These are phyloP conservation scores for Neoscytalidium dimidiatum DNA, from an alignment of 2,329 filamentous ascomycete species.

Conservation along the genomic window DNA sequence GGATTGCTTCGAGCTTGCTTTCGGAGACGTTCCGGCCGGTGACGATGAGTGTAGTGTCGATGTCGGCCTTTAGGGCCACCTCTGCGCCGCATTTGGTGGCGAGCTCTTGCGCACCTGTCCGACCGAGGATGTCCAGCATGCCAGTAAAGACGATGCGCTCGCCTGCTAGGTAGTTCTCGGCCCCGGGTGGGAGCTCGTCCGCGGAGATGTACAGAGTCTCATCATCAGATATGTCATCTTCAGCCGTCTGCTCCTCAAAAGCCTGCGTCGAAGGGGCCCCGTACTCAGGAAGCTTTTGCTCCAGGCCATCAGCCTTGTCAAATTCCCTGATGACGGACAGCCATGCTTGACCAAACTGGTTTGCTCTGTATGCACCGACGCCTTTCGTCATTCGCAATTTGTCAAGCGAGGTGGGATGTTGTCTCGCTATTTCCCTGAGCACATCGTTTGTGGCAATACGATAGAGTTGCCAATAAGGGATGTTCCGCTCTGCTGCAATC, in stretches of 20 bases:
- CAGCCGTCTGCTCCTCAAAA: not conserved
- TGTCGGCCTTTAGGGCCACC: not conserved
- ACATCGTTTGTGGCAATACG: conserved; percentile 27
- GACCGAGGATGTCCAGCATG: not conserved
- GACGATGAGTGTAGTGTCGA: not conserved
- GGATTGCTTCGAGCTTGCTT: not conserved
- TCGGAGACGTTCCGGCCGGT: conserved; percentile 2
- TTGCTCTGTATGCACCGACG: conserved; percentile 25
- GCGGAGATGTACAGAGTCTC: not conserved
- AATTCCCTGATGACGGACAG: conserved; percentile 25
- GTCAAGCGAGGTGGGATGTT: conserved; percentile 25
- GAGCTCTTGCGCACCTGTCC: not conserved
- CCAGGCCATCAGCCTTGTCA: not conserved
- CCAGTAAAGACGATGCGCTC: not conserved
- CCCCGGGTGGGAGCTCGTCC: not conserved
- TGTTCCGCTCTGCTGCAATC: conserved; percentile 23
- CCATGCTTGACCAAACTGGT: conserved; percentile 32
- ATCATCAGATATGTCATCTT: not conserved
- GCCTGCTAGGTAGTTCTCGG: not conserved
- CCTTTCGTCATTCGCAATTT: conserved; percentile 30
- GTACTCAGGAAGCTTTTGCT: not conserved
- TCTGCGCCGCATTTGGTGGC: not conserved
- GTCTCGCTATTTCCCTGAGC: conserved; percentile 29
- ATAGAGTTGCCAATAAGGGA: conserved; percentile 19
- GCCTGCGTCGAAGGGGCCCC: not conserved